phyloP scores from a whole-genome alignment of 495 filamentous ascomycete genomes.

The Pyronema omphalodes region DNA sequence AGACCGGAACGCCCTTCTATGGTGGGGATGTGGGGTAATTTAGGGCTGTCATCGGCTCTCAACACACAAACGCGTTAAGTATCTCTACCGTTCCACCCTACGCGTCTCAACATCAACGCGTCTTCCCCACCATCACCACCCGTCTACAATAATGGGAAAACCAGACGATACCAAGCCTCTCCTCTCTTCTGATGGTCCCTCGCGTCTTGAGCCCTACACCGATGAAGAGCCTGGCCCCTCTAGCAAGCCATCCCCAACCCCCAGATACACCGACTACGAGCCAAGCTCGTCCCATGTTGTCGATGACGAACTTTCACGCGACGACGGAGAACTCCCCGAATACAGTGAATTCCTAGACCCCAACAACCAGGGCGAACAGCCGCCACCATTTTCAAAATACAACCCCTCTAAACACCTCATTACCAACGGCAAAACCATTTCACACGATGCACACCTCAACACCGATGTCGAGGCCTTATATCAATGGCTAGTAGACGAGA shows the following conservation, averaged over 20 bases:
- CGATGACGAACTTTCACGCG: neutral
- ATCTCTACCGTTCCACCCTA: no score
- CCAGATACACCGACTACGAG: no score
- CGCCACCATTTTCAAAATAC: slow-evolving; percentile 1
- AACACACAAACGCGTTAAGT: no score
- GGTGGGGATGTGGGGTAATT: no score
- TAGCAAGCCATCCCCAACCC: neutral
- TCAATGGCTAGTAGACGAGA: slow-evolving; percentile 15
- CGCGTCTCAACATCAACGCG: no score
- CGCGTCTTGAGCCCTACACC: neutral
- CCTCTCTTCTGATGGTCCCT: no score
- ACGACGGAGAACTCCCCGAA: neutral
- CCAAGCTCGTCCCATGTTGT: no score
- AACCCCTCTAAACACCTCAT: neutral
- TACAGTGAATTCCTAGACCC: neutral
- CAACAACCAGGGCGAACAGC: neutral
- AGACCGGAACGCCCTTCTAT: no score
- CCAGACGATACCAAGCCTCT: no score
- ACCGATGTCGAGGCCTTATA: slow-evolving; percentile 21
- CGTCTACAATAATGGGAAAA: no score
- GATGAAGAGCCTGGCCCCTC: neutral
- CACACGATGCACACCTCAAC: slow-evolving; percentile 23
- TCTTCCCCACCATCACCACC: no score
- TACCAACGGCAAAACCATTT: slow-evolving; percentile 4
- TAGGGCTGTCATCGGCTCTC: no score